Evolutionary conservation across 352 stramenopile species (phyloP).

Genomic region (Phytophthora sansomeana): DNA sequence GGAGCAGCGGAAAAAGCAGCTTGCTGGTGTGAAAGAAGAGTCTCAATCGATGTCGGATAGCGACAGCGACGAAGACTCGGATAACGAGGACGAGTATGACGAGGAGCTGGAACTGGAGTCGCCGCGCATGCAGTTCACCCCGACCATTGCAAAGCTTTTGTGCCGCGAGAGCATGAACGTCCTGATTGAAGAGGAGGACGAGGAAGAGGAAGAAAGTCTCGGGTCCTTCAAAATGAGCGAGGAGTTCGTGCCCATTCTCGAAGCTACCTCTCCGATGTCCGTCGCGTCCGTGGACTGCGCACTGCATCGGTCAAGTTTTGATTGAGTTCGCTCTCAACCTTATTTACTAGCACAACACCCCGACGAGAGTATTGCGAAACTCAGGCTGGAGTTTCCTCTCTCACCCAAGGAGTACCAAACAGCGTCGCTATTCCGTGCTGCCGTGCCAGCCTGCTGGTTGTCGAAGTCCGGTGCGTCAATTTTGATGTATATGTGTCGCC

Average conservation of each 20-base stretch:
- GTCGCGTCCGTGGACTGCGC: constrained; percentile 59
- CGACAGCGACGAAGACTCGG: constrained; percentile 43
- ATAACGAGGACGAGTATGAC: constrained; percentile 39
- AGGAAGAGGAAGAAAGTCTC: constrained; percentile 46
- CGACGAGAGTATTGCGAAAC: constrained; percentile 10
- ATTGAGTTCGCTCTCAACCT: constrained; percentile 30
- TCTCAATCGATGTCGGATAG: constrained; percentile 38
- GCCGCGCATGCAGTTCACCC: constrained; percentile 52
- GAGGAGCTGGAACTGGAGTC: constrained; percentile 46
- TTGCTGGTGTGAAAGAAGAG: constrained; percentile 35
- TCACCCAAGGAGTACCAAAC: constrained; percentile 24
- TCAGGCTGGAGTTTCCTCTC: constrained; percentile 18
- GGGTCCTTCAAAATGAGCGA: constrained; percentile 40
- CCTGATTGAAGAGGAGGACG: constrained; percentile 62
- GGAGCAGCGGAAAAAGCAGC: constrained; percentile 45
- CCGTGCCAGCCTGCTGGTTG: constrained; percentile 22
- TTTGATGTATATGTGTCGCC: constrained; percentile 44
- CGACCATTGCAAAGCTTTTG: constrained; percentile 54
- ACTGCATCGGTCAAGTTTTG: constrained; percentile 42
- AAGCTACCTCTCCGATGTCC: constrained; percentile 46
- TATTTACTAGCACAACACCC: constrained; percentile 39
- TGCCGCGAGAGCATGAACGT: constrained; percentile 63
- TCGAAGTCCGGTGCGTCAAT: constrained; percentile 32
- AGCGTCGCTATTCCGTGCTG: constrained; percentile 19
- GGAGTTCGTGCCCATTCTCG: constrained; percentile 68